A percentile compares a stretch with the other conserved stretches of the same genome.
Conservation (phyloP, 169 alveolate species). For the Cryptosporidium ryanae region DNA sequence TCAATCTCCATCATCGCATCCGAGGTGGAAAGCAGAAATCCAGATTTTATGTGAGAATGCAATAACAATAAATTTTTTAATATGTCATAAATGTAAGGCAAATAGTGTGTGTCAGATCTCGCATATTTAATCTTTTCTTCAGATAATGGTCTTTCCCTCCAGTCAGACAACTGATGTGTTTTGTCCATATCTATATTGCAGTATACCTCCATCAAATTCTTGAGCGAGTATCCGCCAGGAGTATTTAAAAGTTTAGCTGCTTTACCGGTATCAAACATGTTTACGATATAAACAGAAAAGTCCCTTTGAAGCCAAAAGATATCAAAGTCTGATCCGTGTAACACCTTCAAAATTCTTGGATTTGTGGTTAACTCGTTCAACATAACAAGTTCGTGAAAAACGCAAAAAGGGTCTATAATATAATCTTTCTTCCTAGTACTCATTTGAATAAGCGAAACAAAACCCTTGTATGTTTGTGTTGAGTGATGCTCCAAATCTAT, state of each 20-base stretch:
- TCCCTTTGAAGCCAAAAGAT: constrained; percentile 94
- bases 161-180: constrained; percentile 91
- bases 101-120: constrained; percentile 92
- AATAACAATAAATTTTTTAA: constrained; percentile 79
- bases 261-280: constrained; percentile 93
- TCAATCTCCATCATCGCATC: constrained; percentile 45
- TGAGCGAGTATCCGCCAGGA: constrained; percentile 85
- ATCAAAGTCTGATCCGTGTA: constrained; percentile 94
- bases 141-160: constrained; percentile 92
- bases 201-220: constrained; percentile 83
- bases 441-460: constrained; percentile 92
- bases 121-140: constrained; percentile 90
- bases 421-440: constrained; percentile 91
- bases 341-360: constrained; percentile 93
- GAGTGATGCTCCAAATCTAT: constrained; percentile 93
- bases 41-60: constrained; percentile 7
- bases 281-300: constrained; percentile 94
- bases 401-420: constrained; percentile 91
- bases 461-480: constrained; percentile 88
- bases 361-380: constrained; percentile 90
- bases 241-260: constrained; percentile 90
- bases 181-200: constrained; percentile 90
- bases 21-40: neutral
- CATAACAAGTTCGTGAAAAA: constrained; percentile 83
- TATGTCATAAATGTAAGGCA: constrained; percentile 89